Evolutionary conservation across 192 early-diverging fungal genomes (phyloP).

Genomic region (Linnemannia zychae): DNA sequence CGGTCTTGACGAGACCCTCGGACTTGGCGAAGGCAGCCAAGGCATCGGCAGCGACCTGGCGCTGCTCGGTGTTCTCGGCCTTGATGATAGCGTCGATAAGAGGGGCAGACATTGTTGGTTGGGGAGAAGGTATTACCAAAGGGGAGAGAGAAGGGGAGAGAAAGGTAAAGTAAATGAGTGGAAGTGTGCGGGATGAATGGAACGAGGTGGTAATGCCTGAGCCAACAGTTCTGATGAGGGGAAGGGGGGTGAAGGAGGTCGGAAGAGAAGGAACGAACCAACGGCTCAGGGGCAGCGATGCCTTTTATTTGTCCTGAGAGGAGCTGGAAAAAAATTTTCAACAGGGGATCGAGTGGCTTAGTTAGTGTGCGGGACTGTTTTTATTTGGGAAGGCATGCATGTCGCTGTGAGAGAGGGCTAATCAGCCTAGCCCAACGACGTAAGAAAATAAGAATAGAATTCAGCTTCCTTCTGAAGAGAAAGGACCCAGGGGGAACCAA

Average conservation of each 20-base stretch:
- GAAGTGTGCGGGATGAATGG: slow-evolving; percentile 25
- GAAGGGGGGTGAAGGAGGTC: slow-evolving; percentile 12
- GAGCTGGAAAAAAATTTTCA: neutral
- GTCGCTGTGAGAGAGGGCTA: no score
- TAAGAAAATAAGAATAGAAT: no score
- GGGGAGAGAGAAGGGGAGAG: neutral
- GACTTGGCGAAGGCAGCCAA: slow-evolving; percentile 54
- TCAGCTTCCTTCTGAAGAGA: no score
- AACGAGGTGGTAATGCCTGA: slow-evolving; percentile 21
- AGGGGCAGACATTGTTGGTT: slow-evolving; percentile 43
- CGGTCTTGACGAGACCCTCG: slow-evolving; percentile 65
- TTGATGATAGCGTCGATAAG: slow-evolving; percentile 57
- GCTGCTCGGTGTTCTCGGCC: slow-evolving; percentile 55
- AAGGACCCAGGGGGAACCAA: no score
- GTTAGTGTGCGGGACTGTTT: neutral
- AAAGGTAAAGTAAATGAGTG: slow-evolving; percentile 10
- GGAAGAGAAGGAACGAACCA: slow-evolving; percentile 41
- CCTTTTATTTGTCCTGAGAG: neutral
- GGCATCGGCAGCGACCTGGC: slow-evolving; percentile 52
- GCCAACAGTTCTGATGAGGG: slow-evolving; percentile 31
- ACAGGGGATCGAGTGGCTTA: neutral
- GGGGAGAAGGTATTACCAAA: neutral
- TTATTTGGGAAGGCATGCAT: neutral
- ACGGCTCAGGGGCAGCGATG: slow-evolving; percentile 12
- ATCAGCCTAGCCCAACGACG: no score